phyloP scores from a whole-genome alignment of 192 early-diverging fungal genomes.

The Coemansia sp. region DNA sequence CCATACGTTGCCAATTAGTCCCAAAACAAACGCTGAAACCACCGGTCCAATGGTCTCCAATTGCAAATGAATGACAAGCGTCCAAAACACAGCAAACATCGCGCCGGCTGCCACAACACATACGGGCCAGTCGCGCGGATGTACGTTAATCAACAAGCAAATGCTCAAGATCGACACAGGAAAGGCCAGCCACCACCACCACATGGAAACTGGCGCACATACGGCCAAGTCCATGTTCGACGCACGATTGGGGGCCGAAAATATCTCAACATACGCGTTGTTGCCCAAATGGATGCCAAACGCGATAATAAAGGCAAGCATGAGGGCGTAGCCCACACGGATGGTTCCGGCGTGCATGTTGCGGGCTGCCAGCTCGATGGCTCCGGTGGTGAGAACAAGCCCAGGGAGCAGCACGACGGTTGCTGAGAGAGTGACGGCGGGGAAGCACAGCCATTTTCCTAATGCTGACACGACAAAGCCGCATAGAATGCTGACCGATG shows the following conservation, averaged over 20 bases:
- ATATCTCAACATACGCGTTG: constrained; percentile 57
- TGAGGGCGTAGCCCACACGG: constrained; percentile 70
- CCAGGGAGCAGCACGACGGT: constrained; percentile 67
- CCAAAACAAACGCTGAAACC: constrained; percentile 71
- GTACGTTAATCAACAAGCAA: constrained; percentile 58
- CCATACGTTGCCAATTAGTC: constrained; percentile 71
- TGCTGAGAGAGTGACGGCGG: constrained; percentile 59
- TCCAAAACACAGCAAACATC: constrained; percentile 63
- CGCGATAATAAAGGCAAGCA: constrained; percentile 72
- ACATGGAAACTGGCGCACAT: constrained; percentile 32
- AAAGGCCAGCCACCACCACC: constrained; percentile 60
- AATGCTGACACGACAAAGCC: constrained; percentile 58
- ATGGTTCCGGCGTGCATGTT: constrained; percentile 87
- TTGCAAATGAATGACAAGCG: constrained; percentile 57
- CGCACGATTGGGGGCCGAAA: constrained; percentile 34
- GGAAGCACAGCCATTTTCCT: constrained; percentile 57
- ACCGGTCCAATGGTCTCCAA: constrained; percentile 59
- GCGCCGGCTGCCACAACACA: constrained; percentile 64
- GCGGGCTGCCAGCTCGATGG: constrained; percentile 80
- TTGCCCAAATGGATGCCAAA: constrained; percentile 67
- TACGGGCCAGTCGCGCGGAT: constrained; percentile 62
- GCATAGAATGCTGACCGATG: constrained; percentile 57
- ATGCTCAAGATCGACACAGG: constrained; percentile 53
- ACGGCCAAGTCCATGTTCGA: constrained; percentile 18
- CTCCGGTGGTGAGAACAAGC: constrained; percentile 68